Evolutionary conservation across 2,329 filamentous ascomycete species (phyloP), one percentile per base, ranked within the genome.

Genomic region (Botryosphaeria agaves): DNA sequence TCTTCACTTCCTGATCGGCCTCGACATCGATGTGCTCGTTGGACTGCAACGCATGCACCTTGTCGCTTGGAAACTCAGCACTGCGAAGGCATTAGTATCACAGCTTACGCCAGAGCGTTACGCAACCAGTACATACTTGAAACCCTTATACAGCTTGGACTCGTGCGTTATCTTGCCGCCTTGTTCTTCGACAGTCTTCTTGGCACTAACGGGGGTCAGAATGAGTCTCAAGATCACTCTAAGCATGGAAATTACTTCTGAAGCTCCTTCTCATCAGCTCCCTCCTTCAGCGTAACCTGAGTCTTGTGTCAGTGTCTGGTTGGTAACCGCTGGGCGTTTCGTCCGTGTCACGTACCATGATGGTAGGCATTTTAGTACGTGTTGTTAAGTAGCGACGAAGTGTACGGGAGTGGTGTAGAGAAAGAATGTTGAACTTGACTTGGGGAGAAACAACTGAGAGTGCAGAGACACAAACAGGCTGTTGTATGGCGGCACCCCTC

Each of bases 91-190:
- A 14, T 29, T 14, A 18, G 28, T 17, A 18, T 27, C 2, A 15
- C 9, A 17, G 11, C 12, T 14, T 2, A 16, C 2, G n/a, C n/a
- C n/a, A n/a, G n/a, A n/a, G n/a, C n/a, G n/a, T n/a, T n/a, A n/a
- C n/a, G n/a, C n/a, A n/a, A n/a, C n/a, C n/a, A n/a, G n/a, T 24
- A 64, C 80, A 43, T 72, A 94, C 87, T 80, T 76, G 62, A 94
- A 94, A 34, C 78, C 85, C 62, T 87, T 91, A 67, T 93, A 84
- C 44, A 93, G 58, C 36, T 60, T 76, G 64, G 82, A 93, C 53
- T 89, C 80, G 44, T 89, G 74, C 32, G 61, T 71, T 59, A 95
- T 89, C 55, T 71, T 72, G 51, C 84, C 87, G 48, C 87, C 87
- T 51, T 87, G 72, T 25, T 76, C 67, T 36, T 52, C 59, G 43